Base-by-base conservation (phyloP, 768 basidiomycete species). In the Collybia sp. region DNA sequence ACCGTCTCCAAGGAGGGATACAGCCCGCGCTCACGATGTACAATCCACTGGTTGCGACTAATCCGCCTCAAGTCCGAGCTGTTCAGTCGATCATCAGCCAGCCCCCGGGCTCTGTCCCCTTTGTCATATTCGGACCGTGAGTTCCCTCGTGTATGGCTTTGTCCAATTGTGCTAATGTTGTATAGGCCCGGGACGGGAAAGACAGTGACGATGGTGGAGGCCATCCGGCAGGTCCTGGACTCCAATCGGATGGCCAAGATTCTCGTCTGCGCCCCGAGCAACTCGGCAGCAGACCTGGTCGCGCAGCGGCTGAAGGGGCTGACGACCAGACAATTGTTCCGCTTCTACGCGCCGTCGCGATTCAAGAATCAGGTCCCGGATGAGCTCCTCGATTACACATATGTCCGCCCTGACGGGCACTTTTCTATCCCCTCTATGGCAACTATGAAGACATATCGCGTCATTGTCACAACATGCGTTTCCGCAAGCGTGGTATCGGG, bases 381-480 rank as follows among this genome's bases (percentile, higher is more conserved):
- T 15, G 59, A 64, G 5, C 60, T 85, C 5, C 56, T 56, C 2
- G 43, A 60, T 0, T 72, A 67, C 42, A 68, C 75, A 0, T 63
- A 60, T 41, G 50, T 53, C 4, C 64, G 62, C 12, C 45, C 40
- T 0, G 63, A 72, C 19, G 66, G 63, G 1, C 59, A 66, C 37
- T 76, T 77, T 48, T 63, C 68, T 12, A 66, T 73, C 0, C 75
- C 71, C 0, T 56, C 63, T 0, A 56, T 73, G 43, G 59, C 58
- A 0, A 53, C 53, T 2, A 62, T 77, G 58, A 67, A 60, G 47
- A 48, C 53, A 2, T 85, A 71, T 64, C 58, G 69, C 1, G 77
- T 85, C 0, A 65, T 85, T n/a, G 75, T 87, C 8, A 66, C 77
- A 1, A 88, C 84, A 0, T 85, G 84, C 41, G 69, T 80, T 8